phyloP scores from a whole-genome alignment of 2,329 filamentous ascomycete genomes.

The Nigrograna mackinnonii region DNA sequence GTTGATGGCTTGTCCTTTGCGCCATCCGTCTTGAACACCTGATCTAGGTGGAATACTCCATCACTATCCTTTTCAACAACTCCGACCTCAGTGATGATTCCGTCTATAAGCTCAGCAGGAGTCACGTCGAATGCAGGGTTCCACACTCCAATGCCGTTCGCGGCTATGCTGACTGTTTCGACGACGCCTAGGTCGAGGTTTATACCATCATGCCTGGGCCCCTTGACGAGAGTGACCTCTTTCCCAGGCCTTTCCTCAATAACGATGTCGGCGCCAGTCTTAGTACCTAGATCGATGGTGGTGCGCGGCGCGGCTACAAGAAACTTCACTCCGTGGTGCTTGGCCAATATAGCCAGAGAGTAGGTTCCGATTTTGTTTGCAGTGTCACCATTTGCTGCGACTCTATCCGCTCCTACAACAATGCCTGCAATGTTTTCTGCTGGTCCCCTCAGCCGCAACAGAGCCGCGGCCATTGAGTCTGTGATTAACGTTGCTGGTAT shows the following conservation, averaged over 20 bases:
- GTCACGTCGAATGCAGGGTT: conserved; percentile 98
- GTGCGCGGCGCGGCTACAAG: conserved; percentile 93
- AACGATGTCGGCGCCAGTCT: conserved; percentile 76
- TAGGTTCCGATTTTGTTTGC: conserved; percentile 99
- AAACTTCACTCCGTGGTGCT: conserved; percentile 88
- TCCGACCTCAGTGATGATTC: conserved; percentile 89
- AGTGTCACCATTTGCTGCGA: conserved; percentile 95
- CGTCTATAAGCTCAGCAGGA: conserved; percentile 84
- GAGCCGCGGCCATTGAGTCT: conserved; percentile 92
- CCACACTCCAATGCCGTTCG: conserved; percentile 81
- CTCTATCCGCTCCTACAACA: conserved; percentile 91
- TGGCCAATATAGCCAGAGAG: conserved; percentile 85
- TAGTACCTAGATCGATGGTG: conserved; percentile 84
- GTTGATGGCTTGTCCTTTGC: conserved; percentile 31
- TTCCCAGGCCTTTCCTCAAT: conserved; percentile 85
- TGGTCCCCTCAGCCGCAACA: conserved; percentile 68
- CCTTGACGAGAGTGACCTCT: conserved; percentile 84
- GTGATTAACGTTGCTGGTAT: conserved; percentile 93
- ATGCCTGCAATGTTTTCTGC: conserved; percentile 77
- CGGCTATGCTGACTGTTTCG: conserved; percentile 78
- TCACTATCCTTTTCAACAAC: conserved; percentile 76
- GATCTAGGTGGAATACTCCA: conserved; percentile 67
- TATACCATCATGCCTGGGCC: conserved; percentile 69
- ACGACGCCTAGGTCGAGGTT: conserved; percentile 65
- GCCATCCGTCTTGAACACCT: conserved; percentile 40